phyloP scores from a whole-genome alignment of 768 basidiomycete genomes.

The Dioszegia aurantiaca region DNA sequence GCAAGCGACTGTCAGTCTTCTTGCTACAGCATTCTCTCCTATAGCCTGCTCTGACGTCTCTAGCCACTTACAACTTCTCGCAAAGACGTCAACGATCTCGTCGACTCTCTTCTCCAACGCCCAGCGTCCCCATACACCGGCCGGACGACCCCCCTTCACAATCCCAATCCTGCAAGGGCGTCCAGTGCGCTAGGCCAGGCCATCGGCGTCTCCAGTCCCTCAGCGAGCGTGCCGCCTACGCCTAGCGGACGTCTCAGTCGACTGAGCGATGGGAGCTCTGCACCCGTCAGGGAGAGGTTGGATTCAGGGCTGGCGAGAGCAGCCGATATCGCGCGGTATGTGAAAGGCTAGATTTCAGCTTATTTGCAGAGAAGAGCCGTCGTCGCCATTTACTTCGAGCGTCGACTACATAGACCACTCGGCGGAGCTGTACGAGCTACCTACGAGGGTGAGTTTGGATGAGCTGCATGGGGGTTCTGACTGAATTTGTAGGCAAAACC shows the following conservation, averaged over 20 bases:
- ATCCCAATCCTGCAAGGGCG: conserved; percentile 36
- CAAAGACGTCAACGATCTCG: conserved; percentile 68
- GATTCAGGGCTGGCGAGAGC: conserved; percentile 8
- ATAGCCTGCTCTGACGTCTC: conserved; percentile 4
- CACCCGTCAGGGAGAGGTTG: conserved; percentile 14
- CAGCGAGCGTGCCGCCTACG: conserved; percentile 18
- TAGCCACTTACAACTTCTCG: conserved; percentile 56
- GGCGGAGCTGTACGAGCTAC: conserved; percentile 84
- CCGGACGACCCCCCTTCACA: conserved; percentile 13
- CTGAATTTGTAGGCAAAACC: conserved; percentile 17
- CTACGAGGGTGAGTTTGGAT: conserved; percentile 65
- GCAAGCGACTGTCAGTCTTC: conserved; percentile 18
- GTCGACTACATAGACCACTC: conserved; percentile 85
- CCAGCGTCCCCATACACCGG: conserved; percentile 26
- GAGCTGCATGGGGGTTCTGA: conserved; percentile 6
- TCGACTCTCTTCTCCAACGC: conserved; percentile 54
- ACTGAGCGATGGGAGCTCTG: conserved; percentile 30
- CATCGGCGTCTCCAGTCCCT: conserved; percentile 32
- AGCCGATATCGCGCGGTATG: conserved; percentile 12
- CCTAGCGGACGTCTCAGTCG: conserved; percentile 19
- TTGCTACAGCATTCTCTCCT: background rate
- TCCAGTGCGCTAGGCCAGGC: conserved; percentile 18
- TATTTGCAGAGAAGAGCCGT: background rate
- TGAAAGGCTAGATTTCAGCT: background rate
- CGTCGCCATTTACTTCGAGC: conserved; percentile 53